Base-by-base conservation (phyloP, 352 stramenopile species). In the Phytopythium montanum region DNA sequence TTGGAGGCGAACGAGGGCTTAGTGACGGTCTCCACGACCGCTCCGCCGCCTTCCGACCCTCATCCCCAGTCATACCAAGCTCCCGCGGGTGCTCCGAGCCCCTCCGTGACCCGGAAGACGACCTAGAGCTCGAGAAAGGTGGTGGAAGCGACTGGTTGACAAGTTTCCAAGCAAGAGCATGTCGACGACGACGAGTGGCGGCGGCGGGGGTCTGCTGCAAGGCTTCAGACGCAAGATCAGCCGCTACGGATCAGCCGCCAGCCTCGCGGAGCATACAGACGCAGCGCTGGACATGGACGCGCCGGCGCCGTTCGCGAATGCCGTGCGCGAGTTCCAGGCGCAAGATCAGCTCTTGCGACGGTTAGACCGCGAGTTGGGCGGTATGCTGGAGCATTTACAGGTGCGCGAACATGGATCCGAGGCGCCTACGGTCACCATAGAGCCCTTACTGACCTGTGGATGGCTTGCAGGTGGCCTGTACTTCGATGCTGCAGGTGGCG, bases 361-460 rank as follows among this genome's bases (percentile, higher is more conserved):
- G 19, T 68, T 92, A 3, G 78, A 92, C 61, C 49, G 54, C 0
- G 65, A 85, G 52, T 57, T 87, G 41, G 56, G 31, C 23, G 69
- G 72, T 18, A 87, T 92, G 77, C 61, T 90, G 26, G 38, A 73
- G 21, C 74, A 90, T 54, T 60, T 92, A 44, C 78, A 87, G 63
- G 77, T 52, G 14, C 7, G 21, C 84, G 41, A 1, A 29, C 39
- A 38, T 61, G 13, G 29, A 44, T 41, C 2, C 14, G 14, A 14
- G 18, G n/a, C 34, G 14, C 41, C 19, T 6, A 39, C 34, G 10
- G 4, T 3, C 2, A 8, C 1, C 6, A 28, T 8, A 19, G 8
- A 3, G 29, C 1, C 23, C 6, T 31, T 31, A 33, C 16, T 9
- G 7, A 57, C 18, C 16, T 9, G 39, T 46, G 19, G 18, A 8